phyloP scores from a whole-genome alignment of 2,329 filamentous ascomycete genomes.

The Uncinocarpus reesii region DNA sequence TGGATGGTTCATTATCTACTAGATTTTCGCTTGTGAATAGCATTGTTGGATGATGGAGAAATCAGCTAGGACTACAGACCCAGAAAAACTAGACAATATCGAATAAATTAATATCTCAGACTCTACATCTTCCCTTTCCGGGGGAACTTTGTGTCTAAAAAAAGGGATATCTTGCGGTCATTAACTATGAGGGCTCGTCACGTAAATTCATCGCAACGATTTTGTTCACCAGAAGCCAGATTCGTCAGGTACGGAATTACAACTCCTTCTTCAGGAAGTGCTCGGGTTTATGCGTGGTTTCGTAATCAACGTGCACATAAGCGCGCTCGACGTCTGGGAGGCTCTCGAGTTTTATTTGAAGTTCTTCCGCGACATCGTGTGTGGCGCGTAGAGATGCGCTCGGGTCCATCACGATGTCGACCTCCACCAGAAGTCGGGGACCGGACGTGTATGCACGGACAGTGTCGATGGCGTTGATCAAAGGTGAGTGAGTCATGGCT shows the following conservation, averaged over 20 bases:
- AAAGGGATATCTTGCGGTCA: neutral
- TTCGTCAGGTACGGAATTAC: too few species aligned
- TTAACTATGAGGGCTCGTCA: too few species aligned
- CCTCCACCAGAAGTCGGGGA: slow-evolving; percentile 80
- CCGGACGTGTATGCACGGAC: slow-evolving; percentile 89
- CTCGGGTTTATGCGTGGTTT: slow-evolving; percentile 90
- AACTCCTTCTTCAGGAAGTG: slow-evolving; percentile 60
- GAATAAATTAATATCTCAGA: too few species aligned
- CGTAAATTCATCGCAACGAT: too few species aligned
- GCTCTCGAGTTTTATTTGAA: slow-evolving; percentile 89
- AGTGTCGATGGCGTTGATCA: slow-evolving; percentile 80
- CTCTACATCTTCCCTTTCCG: too few species aligned
- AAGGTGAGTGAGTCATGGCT: slow-evolving; percentile 74
- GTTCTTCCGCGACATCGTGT: slow-evolving; percentile 85
- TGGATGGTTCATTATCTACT: too few species aligned
- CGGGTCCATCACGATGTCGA: slow-evolving; percentile 88
- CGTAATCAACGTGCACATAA: slow-evolving; percentile 95
- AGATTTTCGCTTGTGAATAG: too few species aligned
- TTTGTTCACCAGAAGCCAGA: too few species aligned
- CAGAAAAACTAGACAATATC: too few species aligned
- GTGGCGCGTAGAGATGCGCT: slow-evolving; percentile 61
- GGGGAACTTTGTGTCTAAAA: too few species aligned
- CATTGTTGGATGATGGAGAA: too few species aligned
- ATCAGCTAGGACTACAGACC: too few species aligned
- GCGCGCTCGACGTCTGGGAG: slow-evolving; percentile 85